Evolutionary conservation across 2,329 filamentous ascomycete species (phyloP), one percentile per base, ranked within the genome.

Genomic region (Sarocladium oryzae): DNA sequence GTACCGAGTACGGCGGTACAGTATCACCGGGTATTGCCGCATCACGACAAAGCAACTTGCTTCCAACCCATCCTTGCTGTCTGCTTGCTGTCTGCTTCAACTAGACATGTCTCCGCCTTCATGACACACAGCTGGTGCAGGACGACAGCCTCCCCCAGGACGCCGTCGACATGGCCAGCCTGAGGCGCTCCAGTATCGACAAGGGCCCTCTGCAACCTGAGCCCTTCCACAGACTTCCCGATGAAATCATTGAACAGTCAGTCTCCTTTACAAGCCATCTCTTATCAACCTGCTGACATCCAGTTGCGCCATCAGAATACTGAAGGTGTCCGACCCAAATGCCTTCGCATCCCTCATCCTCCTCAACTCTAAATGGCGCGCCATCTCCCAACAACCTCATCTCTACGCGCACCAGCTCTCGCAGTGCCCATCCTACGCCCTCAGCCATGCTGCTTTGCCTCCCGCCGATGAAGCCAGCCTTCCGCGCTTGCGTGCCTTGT

Each of bases 201-300:
- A 68, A 68, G 57, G 55, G 57, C 57, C 61, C 61, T 33, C 52
- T 63, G 41, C n/a, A 57, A 37, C 50, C 64, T 55, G 58, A 61
- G 26, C 72, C 75, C 30, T 81, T 85, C 57, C 71, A 77, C 32
- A 73, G 70, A 41, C 70, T 87, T 10, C 84, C 84, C 5, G 79
- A 84, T 64, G 83, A 86, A 64, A 86, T 87, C 53, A 85, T 87
- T 58, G 71, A 85, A 61, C 81, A 85, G 84, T 86, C 68, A 66
- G 78, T 67, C 41, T 33, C 43, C 46, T 30, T 13, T 30, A 30
- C 13, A 7, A 7, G 7, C 28, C 7, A 30, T 30, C 28, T 13
- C 28, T 13, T 30, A 7, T 30, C 28, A 7, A 30, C 28, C 28
- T 13, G 7, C 28, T 13, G 7, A 30, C 49, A 23, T 23, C 38